Evolutionary conservation across 1,284 basidiomycete genomes (phyloP), one percentile per base, ranked within the genome.

Genomic region (Trametes versicolor): DNA sequence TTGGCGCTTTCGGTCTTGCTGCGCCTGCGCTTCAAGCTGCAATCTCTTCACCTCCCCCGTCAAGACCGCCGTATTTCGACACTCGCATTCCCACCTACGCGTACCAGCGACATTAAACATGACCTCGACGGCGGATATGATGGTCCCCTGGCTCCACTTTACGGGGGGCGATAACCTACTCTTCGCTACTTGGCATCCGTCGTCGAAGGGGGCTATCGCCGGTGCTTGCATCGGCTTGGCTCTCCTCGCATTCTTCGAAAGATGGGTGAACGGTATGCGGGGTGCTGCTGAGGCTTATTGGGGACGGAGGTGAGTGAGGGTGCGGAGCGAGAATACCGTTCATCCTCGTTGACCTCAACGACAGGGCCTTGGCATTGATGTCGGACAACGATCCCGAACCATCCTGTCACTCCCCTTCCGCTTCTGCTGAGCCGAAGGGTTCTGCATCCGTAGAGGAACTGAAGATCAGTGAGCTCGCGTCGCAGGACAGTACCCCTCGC

Each of bases 201-300:
- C 80, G 0, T 88, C 89, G 0, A 70, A 81, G 13, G 92, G 91
- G 34, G 88, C 90, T 0, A 84, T 93, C 32, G 86, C 85, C 19
- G 93, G 91, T 2, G 91, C 92, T 50, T 92, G 88, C 74, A 82
- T 95, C 63, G 89, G 84, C 0, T 80, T 96, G 25, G 81, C 91
- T 71, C 50, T 88, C 27, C 78, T 95, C 34, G 87, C 87, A 8
- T 73, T 94, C 6, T 77, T 92, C 39, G 92, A 94, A 62, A 81
- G 93, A 63, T 88, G 85, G 78, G 74, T 95, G 43, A 77, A 84
- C 15, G 88, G 87, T 0, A 78, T 84, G 63, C 82, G 90, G 29
- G 77, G 81, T 23, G 75, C 81, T 12, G 79, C 86, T 61, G 84
- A 89, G 67, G 75, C 73, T 0, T 79, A 82, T 36, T 95, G 93